Evolutionary conservation across 2,329 filamentous ascomycete species (phyloP).

Genomic region (Colletotrichum musicola): DNA sequence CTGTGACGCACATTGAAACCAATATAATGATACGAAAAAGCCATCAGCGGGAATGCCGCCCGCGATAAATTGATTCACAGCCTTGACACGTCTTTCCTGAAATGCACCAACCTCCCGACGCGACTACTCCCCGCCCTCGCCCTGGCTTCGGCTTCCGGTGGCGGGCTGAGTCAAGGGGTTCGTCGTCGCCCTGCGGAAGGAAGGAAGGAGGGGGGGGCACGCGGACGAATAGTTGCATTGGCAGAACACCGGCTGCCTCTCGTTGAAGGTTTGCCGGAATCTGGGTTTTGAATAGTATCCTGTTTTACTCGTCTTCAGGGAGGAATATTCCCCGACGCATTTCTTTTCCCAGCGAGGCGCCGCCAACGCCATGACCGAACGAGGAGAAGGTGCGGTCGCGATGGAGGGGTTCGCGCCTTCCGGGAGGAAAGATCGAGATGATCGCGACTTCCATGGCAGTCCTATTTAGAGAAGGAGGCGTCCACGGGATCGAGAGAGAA

Average conservation of each 20-base stretch:
- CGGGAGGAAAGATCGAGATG: neutral
- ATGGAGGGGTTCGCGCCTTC: slow-evolving; percentile 17
- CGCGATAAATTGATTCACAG: neutral
- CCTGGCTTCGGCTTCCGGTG: slow-evolving; percentile 31
- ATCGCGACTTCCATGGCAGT: neutral
- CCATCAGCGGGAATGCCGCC: neutral
- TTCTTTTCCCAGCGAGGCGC: slow-evolving; percentile 30
- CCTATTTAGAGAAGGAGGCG: slow-evolving; percentile 20
- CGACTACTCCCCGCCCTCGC: neutral
- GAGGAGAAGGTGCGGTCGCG: neutral
- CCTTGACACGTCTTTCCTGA: neutral
- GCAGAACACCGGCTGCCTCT: neutral
- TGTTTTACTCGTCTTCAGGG: neutral
- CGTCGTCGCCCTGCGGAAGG: slow-evolving; percentile 27
- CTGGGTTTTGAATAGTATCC: slow-evolving; percentile 16
- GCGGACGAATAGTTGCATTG: slow-evolving; percentile 7
- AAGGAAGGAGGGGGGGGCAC: slow-evolving; percentile 16
- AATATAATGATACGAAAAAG: neutral
- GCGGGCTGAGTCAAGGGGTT: slow-evolving; percentile 38
- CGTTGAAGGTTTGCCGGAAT: slow-evolving; percentile 1
- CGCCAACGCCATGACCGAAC: slow-evolving; percentile 18
- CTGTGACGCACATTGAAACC: neutral
- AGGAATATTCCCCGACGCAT: slow-evolving; percentile 26
- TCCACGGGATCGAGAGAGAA: neutral
- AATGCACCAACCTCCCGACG: slow-evolving; percentile 17